Conservation (phyloP, 2,329 filamentous ascomycete species). For the Chlorencoelia australis region DNA sequence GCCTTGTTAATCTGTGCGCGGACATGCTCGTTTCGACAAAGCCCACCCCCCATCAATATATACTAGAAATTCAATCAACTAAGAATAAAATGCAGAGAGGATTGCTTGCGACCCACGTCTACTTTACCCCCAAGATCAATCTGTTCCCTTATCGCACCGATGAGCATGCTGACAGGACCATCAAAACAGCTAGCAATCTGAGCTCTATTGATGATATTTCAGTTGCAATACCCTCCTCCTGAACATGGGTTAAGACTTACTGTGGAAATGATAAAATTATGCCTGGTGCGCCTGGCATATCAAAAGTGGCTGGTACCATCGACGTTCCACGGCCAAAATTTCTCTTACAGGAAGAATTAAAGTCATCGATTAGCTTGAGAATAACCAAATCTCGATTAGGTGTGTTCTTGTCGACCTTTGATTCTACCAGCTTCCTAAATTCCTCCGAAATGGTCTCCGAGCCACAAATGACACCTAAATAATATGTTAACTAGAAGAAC, state of each 20-base stretch:
- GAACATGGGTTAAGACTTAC: not conserved
- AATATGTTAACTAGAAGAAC: too few relatives aligned
- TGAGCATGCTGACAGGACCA: not conserved
- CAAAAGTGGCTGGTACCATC: not conserved
- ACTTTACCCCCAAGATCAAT: not conserved
- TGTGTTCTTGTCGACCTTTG: not conserved
- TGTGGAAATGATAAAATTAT: not conserved
- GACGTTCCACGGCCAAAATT: not conserved
- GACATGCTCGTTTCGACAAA: not conserved
- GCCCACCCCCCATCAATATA: not conserved
- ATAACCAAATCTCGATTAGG: not conserved
- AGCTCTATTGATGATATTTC: not conserved
- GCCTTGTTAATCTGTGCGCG: too few relatives aligned
- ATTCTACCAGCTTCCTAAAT: not conserved
- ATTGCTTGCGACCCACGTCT: not conserved
- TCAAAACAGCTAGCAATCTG: not conserved
- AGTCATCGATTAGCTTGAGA: not conserved
- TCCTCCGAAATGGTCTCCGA: conserved; percentile 3
- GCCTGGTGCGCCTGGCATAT: not conserved
- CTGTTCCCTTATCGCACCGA: not conserved
- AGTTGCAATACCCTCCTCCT: not conserved
- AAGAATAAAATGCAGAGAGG: not conserved
- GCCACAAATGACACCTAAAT: conserved; percentile 2
- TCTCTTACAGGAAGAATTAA: not conserved
- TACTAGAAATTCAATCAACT: not conserved